These are phyloP conservation scores for Jaenimonas drosophilae DNA, from an alignment of 208 protist species.

Conservation along the genomic window DNA sequence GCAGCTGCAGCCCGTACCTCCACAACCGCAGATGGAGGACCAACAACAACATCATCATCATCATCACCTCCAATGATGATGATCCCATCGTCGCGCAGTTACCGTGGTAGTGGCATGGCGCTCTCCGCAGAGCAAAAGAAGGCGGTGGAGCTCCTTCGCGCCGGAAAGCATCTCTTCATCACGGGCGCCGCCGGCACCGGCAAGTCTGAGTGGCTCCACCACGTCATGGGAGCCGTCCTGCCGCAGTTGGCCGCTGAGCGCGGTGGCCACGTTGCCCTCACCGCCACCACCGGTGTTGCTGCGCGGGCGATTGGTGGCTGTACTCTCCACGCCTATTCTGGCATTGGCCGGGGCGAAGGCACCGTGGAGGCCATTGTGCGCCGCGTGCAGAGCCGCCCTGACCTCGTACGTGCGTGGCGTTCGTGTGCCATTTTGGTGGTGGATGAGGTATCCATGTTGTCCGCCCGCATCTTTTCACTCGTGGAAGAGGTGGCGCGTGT, in stretches of 20 bases:
- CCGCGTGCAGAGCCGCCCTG: constrained; percentile 10
- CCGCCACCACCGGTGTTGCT: constrained; percentile 27
- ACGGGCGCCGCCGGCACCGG: constrained; percentile 74
- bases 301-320: constrained; percentile 19
- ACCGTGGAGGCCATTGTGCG: constrained; percentile 9
- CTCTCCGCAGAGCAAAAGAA: constrained; percentile 26
- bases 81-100: too few species aligned
- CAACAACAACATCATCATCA: too few species aligned
- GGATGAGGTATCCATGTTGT: constrained; percentile 32
- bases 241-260: too few species aligned
- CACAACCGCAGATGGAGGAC: background rate
- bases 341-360: constrained; percentile 25
- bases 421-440: constrained; percentile 25
- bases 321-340: constrained; percentile 32
- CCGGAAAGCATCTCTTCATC: constrained; percentile 58
- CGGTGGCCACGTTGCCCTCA: constrained; percentile 5
- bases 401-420: constrained; percentile 15
- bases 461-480: constrained; percentile 9
- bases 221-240: constrained; percentile 34
- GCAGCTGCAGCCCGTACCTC: background rate
- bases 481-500: constrained; percentile 18
- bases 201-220: constrained; percentile 62
- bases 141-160: constrained; percentile 26
- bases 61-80: too few species aligned
- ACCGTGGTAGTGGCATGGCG: background rate